Conservation (phyloP, 2,329 filamentous ascomycete species). For the Xylariales sp. region DNA sequence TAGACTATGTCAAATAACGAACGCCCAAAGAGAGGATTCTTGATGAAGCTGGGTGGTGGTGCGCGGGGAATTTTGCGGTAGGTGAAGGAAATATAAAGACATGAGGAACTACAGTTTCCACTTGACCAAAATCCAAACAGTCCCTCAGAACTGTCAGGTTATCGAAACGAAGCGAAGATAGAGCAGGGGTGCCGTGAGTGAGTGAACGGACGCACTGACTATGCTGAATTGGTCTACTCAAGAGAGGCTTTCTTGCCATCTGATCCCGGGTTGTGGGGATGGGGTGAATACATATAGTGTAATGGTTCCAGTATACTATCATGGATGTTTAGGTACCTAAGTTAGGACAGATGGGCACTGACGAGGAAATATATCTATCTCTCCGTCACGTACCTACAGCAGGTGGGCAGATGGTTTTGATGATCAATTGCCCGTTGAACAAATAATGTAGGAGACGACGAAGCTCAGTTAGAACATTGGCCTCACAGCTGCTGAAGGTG, state of each 20-base stretch:
- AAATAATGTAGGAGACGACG: not conserved
- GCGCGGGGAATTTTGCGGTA: not conserved
- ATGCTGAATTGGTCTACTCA: not conserved
- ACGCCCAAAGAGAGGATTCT: not conserved
- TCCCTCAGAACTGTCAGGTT: conserved; percentile 15
- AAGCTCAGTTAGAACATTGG: too few species aligned
- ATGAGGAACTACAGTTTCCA: conserved; percentile 6
- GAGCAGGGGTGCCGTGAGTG: conserved; percentile 14
- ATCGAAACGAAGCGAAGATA: conserved; percentile 21
- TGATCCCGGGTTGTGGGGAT: conserved; percentile 22
- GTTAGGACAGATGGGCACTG: conserved; percentile 1
- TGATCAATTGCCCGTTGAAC: conserved; percentile 10
- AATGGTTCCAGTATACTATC: not conserved
- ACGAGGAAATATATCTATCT: not conserved
- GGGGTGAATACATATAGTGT: not conserved
- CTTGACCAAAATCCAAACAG: conserved; percentile 8
- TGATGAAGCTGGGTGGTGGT: not conserved
- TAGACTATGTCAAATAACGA: not conserved
- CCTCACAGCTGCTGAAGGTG: not conserved
- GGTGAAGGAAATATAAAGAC: conserved; percentile 2
- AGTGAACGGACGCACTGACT: conserved; percentile 18
- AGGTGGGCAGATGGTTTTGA: not conserved
- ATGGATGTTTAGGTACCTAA: too few species aligned
- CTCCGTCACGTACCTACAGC: conserved; percentile 1
- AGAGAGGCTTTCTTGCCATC: not conserved